Evolutionary conservation across 108 stramenopile genomes (phyloP), one percentile per base, ranked within the genome.

Genomic region (Cylindrotheca closterium): DNA sequence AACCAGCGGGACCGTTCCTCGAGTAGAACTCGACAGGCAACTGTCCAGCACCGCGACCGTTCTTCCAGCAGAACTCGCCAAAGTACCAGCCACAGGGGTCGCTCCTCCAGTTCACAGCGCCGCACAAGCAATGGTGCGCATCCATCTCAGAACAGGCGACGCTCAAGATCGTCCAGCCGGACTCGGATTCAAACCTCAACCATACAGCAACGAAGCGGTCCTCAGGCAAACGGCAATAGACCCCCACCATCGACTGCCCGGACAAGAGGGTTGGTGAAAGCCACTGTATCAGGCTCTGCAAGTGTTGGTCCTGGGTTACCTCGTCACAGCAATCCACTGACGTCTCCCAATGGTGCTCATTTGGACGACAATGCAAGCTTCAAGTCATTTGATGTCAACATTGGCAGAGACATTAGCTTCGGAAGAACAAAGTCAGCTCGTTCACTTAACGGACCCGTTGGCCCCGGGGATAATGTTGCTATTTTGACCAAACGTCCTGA

Each of bases 361-460:
- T 53, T 29, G 1, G 63, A 63, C 26, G 68, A 64, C 42, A 45
- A 59, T 25, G 4, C 26, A 34, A 55, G 17, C 28, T n/a, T 27
- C 21, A 5, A 50, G 7, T 53, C 71, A 3, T 30, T 54, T 22
- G 81, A 82, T 65, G 51, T 50, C 51, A 82, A 78, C 34, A 78
- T 75, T 49, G 77, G 81, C n/a, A 52, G 77, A 23, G 63, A 78
- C 47, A 71, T 82, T 30, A 70, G 59, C 37, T 77, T 77, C 37
- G 71, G 75, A 29, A 73, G 53, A 51, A 52, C 59, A 24, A 48
- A 54, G 48, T 48, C 62, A 18, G 30, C 53, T 26, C 7, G 37
- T 7, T 31, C 58, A 23, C 4, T 61, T 21, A 7, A 18, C 30
- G 26, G 65, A 8, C 10, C 10, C 7, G 15, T 10, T 15, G 7